Conservation (phyloP, 139 green algal genomes). For the Auxenochlorella pyrenoidosa region DNA sequence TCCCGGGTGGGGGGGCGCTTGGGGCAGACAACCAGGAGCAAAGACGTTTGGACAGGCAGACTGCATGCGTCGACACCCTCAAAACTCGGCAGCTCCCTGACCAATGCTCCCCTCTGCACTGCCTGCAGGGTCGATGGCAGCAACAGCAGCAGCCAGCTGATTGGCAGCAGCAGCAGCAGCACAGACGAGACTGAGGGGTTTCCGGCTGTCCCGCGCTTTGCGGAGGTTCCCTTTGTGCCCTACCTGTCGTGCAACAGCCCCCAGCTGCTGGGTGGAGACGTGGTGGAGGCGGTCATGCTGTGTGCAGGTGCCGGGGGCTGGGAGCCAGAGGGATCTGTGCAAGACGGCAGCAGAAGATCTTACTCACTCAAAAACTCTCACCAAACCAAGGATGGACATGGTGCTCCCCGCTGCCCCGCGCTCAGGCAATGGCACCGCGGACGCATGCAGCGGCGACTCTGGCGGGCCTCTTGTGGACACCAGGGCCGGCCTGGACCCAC, state of each 20-base stretch:
- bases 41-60: no score
- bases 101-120: not conserved
- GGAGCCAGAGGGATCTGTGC: no score
- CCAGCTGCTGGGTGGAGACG: not conserved
- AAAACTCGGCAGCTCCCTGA: not conserved
- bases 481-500: not conserved
- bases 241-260: not conserved
- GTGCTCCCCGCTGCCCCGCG: not conserved
- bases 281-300: not conserved
- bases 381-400: no score
- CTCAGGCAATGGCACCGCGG: not conserved
- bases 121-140: not conserved
- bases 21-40: no score
- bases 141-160: not conserved
- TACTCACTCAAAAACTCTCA: no score
- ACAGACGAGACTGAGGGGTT: not conserved
- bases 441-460: slow-evolving; percentile 5
- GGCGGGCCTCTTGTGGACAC: not conserved
- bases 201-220: not conserved
- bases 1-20: no score
- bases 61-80: not conserved
- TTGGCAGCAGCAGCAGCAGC: no score
- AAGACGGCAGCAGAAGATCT: no score
- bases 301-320: not conserved
- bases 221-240: not conserved